Percentiles rank a stretch among this genome's conserved stretches.
These are phyloP conservation scores for Pythium vanterpoolii DNA, from an alignment of 352 stramenopile genomes.

Conservation along the genomic window DNA sequence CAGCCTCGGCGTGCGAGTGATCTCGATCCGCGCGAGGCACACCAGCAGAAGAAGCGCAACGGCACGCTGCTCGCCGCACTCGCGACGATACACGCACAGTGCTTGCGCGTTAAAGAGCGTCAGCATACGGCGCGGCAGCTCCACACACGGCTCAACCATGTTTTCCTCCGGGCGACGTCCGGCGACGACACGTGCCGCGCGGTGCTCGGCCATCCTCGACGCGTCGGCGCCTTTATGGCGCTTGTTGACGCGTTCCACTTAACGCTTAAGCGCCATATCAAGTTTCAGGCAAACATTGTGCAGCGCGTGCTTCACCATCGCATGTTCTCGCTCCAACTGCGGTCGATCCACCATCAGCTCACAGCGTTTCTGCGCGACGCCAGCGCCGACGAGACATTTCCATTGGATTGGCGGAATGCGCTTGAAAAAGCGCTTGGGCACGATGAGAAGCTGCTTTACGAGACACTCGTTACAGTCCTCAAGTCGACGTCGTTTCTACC, in stretches of 20 bases:
- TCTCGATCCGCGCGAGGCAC: constrained; percentile 11
- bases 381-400: constrained; percentile 9
- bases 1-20: neutral
- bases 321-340: constrained; percentile 26
- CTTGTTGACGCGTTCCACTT: constrained; percentile 53
- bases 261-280: constrained; percentile 34
- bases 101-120: constrained; percentile 22
- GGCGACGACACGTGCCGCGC: neutral
- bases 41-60: constrained; percentile 24
- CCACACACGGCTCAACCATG: constrained; percentile 20
- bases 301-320: constrained; percentile 25
- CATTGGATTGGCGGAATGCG: constrained; percentile 14
- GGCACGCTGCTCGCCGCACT: constrained; percentile 20
- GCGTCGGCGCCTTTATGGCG: constrained; percentile 26
- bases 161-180: constrained; percentile 32
- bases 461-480: constrained; percentile 49
- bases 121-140: constrained; percentile 25
- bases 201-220: constrained; percentile 8
- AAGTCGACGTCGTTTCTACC: constrained; percentile 47
- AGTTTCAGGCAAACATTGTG: constrained; percentile 21
- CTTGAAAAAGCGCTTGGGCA: constrained; percentile 22
- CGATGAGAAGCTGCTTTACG: constrained; percentile 56
- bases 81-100: constrained; percentile 21
- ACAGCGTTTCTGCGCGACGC: constrained; percentile 14
- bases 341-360: constrained; percentile 26